Percentiles rank a stretch among this genome's conserved stretches.
Evolutionary conservation across 176 grass and related monocot species (phyloP).

Genomic region (Rhynchospora pubera): DNA sequence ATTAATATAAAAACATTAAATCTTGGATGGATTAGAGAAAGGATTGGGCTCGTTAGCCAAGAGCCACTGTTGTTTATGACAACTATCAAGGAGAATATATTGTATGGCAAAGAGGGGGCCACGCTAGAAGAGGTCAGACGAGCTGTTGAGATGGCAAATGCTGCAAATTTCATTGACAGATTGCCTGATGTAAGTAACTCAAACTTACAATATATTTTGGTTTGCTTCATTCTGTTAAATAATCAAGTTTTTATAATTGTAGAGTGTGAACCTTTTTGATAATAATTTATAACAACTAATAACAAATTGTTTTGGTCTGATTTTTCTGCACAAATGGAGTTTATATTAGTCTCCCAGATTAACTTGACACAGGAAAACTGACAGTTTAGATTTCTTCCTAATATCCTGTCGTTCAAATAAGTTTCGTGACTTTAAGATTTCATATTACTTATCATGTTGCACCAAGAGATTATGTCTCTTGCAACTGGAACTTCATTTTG

Average conservation of each 20-base stretch:
- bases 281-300: no score
- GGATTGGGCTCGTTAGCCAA: slow-evolving; percentile 86
- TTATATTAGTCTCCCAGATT: no score
- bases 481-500: no score
- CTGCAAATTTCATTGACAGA: slow-evolving; percentile 79
- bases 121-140: slow-evolving; percentile 67
- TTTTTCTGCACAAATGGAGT: no score
- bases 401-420: no score
- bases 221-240: neutral
- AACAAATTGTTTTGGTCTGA: no score
- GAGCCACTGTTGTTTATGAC: slow-evolving; percentile 84
- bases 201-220: neutral
- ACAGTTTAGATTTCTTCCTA: no score
- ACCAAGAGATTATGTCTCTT: no score
- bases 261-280: no score
- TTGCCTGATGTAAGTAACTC: slow-evolving; percentile 50
- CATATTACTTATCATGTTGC: no score
- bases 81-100: slow-evolving; percentile 75
- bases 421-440: no score
- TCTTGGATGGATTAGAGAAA: slow-evolving; percentile 66
- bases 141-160: slow-evolving; percentile 73
- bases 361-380: no score
- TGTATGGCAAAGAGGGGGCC: slow-evolving; percentile 74
- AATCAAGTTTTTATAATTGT: neutral
- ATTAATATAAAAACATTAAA: slow-evolving; percentile 60